Percentiles rank a stretch among this genome's conserved stretches.
Evolutionary conservation across 108 stramenopile genomes (phyloP).

Genomic region (Parmales sp.): DNA sequence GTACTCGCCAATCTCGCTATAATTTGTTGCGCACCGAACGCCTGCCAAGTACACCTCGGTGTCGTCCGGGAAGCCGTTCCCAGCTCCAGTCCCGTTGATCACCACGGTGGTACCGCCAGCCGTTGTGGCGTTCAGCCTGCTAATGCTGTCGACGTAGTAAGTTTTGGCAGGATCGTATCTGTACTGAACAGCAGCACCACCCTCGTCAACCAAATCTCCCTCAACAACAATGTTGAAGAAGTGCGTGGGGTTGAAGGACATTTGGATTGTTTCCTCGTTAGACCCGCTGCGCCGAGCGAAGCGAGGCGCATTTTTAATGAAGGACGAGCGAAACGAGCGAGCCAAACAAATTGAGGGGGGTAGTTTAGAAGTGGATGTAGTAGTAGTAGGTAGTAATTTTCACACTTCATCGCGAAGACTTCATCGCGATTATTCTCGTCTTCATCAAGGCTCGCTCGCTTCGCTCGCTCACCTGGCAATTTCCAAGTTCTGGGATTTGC

Average conservation of each 20-base stretch:
- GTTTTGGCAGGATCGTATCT: not conserved
- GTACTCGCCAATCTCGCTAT: not conserved
- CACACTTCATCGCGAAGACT: too few relatives aligned
- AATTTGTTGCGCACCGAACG: conserved; percentile 2
- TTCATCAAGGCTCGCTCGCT: too few relatives aligned
- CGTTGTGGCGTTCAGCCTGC: conserved; percentile 8
- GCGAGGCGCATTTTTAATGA: too few relatives aligned
- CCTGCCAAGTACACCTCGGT: not conserved
- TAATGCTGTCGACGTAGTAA: not conserved
- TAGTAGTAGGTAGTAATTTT: too few relatives aligned
- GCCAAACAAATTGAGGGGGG: too few relatives aligned
- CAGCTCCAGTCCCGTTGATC: conserved; percentile 4
- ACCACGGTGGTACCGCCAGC: conserved; percentile 12
- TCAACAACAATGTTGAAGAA: conserved; percentile 3
- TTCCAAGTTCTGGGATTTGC: not conserved
- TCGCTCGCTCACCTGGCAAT: too few relatives aligned
- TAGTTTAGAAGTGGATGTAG: too few relatives aligned
- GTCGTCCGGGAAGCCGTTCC: not conserved
- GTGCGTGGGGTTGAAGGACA: not conserved
- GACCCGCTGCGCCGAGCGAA: too few relatives aligned
- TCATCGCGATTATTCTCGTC: too few relatives aligned
- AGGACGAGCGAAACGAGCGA: too few relatives aligned
- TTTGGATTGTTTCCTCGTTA: not conserved
- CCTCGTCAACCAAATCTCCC: not conserved
- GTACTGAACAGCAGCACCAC: not conserved